Evolutionary conservation across 2,329 filamentous ascomycete species (phyloP).

Genomic region (Mollisiaceae sp.): DNA sequence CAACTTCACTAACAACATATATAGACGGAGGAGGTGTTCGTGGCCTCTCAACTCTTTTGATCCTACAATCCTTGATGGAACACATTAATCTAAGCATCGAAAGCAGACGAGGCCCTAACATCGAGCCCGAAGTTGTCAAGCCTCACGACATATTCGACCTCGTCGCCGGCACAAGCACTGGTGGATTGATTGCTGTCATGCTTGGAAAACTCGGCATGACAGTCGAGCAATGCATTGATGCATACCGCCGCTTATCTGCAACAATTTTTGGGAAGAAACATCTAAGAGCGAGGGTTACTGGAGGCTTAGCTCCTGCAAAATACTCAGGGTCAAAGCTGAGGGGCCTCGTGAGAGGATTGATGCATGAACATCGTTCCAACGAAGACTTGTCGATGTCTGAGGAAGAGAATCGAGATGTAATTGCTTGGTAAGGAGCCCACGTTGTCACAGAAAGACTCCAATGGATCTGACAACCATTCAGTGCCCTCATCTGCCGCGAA

Average conservation of each 20-base stretch:
- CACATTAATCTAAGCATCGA: conserved; percentile 13
- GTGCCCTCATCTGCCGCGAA: too few species aligned
- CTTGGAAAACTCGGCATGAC: conserved; percentile 41
- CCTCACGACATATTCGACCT: conserved; percentile 43
- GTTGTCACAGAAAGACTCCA: too few species aligned
- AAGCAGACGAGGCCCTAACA: background rate
- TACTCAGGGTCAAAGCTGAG: too few species aligned
- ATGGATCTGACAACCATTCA: too few species aligned
- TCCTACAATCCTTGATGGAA: conserved; percentile 30
- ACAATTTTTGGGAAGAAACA: background rate
- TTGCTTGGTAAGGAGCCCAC: too few species aligned
- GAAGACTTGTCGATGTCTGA: too few species aligned
- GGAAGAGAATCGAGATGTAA: too few species aligned
- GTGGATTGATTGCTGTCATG: conserved; percentile 43
- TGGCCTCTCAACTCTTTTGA: conserved; percentile 30
- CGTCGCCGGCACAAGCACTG: conserved; percentile 43
- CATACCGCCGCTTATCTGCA: conserved; percentile 27
- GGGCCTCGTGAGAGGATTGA: too few species aligned
- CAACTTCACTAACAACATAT: too few species aligned
- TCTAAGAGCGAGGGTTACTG: too few species aligned
- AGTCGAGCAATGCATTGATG: conserved; percentile 40
- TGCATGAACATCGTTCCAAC: too few species aligned
- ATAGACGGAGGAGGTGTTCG: conserved; percentile 37
- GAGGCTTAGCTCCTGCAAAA: too few species aligned
- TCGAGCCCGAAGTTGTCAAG: conserved; percentile 13